Base-by-base conservation (phyloP, 2,329 filamentous ascomycete species). In the Aureobasidium sp. region DNA sequence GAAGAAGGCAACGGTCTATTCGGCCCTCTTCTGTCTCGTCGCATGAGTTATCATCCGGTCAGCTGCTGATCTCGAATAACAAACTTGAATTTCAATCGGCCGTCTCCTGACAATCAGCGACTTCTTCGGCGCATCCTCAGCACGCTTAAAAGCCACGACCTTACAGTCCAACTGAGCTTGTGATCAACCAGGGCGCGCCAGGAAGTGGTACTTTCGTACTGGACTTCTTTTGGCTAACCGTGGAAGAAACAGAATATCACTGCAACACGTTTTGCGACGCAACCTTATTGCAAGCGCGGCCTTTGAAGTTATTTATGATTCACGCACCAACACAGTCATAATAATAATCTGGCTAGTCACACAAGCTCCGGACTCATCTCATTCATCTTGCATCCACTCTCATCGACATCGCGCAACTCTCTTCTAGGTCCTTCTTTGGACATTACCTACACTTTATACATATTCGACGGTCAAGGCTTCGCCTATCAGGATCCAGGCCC, bases 241-340 rank as follows among this genome's bases (percentile, higher is more conserved):
- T 36, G 53, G 53, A 57, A 42, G n/a, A 31, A 55, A 14, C 25
- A 52, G 49, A 55, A 55, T 37, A 55, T 25, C 31, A 31, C 37
- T 55, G 53, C 53, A 36, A 36, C 39, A 45, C 53, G 39, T 34
- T 56, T 41, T 44, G 53, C 53, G 29, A 57, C 9, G 41, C 39
- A 57, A 57, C 53, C 53, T 57, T 57, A 45, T 45, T 57, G 17
- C 53, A 34, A 57, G n/a, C 41, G 53, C 53, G 53, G 47, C 17
- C 47, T 22, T 51, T 51, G 36, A 57, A 57, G 53, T 57, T 56
- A 56, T 56, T 56, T 42, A 44, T 56, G 52, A 42, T 42, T 56
- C 52, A 56, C 53, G 29, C 53, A 29, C 39, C 53, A 57, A 57
- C 51, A 55, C 51, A 55, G 51, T 55, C 51, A 55, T 42, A 55